These are phyloP conservation scores for Hymenoscyphus albidus DNA, from an alignment of 2,329 filamentous ascomycete species.

Conservation along the genomic window DNA sequence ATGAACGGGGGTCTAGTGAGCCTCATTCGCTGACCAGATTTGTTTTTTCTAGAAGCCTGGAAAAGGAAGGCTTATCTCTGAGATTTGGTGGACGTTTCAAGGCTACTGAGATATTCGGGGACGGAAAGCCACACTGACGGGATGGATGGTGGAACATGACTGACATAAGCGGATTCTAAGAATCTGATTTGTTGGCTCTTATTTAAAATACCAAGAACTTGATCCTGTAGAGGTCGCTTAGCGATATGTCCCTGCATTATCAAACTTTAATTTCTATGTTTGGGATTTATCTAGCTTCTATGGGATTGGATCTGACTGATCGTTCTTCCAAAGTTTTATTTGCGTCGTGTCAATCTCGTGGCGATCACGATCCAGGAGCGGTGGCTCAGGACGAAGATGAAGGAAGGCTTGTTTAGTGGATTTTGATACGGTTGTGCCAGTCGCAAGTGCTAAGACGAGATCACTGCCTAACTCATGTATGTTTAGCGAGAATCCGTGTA, in stretches of 20 bases:
- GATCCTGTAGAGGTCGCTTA: not conserved
- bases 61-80: not conserved
- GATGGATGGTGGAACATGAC: not conserved
- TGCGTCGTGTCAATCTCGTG: not conserved
- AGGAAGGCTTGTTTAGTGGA: not conserved
- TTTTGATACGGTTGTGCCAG: not conserved
- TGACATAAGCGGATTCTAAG: not conserved
- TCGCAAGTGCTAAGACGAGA: not conserved
- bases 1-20: not conserved
- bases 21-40: not conserved
- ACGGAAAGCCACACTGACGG: not conserved
- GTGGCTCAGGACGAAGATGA: not conserved
- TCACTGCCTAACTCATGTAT: not conserved
- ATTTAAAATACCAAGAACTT: not conserved
- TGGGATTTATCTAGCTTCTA: not conserved
- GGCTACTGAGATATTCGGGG: not conserved
- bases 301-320: not conserved
- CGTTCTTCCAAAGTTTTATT: not conserved
- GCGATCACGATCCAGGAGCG: not conserved
- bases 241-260: not conserved
- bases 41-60: not conserved
- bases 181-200: not conserved
- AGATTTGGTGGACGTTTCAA: not conserved
- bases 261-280: slow-evolving; percentile 1
- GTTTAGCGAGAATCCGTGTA: not conserved